phyloP scores from a whole-genome alignment of 1,284 basidiomycete species.

The Ganoderma lingzhi region DNA sequence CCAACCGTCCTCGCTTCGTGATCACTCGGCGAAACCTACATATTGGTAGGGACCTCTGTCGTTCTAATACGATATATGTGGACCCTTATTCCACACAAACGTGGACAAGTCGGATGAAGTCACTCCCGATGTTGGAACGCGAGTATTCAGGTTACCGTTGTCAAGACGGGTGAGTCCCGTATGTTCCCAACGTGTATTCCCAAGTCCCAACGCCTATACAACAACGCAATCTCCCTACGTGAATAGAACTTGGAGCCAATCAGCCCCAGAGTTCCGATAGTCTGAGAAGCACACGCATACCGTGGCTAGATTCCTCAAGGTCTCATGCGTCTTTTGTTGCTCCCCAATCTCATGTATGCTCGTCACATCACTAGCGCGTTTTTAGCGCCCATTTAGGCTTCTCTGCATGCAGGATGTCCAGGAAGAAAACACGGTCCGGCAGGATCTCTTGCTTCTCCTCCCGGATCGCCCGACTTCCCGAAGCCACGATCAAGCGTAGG shows the following conservation, averaged over 20 bases:
- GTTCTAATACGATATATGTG: no score
- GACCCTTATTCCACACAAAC: no score
- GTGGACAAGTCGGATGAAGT: no score
- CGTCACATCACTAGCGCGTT: constrained; percentile 10
- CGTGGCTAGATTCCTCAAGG: not conserved
- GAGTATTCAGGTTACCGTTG: no score
- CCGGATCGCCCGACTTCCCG: constrained; percentile 9
- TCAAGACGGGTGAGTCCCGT: no score
- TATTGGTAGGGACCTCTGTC: not conserved
- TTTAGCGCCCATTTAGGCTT: not conserved
- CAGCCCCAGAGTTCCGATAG: no score
- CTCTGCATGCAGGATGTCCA: not conserved
- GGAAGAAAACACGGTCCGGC: constrained; percentile 2
- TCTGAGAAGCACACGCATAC: not conserved
- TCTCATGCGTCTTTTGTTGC: constrained; percentile 7
- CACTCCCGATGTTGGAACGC: no score
- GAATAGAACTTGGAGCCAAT: no score
- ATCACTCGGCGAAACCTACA: not conserved
- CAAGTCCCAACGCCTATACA: no score
- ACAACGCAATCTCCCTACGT: no score
- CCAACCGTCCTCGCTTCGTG: not conserved
- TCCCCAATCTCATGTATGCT: not conserved
- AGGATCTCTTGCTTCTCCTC: not conserved
- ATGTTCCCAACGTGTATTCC: no score
- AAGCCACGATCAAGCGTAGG: constrained; percentile 2